Evolutionary conservation across 352 stramenopile genomes (phyloP).

Genomic region (Aphanomyces astaci): DNA sequence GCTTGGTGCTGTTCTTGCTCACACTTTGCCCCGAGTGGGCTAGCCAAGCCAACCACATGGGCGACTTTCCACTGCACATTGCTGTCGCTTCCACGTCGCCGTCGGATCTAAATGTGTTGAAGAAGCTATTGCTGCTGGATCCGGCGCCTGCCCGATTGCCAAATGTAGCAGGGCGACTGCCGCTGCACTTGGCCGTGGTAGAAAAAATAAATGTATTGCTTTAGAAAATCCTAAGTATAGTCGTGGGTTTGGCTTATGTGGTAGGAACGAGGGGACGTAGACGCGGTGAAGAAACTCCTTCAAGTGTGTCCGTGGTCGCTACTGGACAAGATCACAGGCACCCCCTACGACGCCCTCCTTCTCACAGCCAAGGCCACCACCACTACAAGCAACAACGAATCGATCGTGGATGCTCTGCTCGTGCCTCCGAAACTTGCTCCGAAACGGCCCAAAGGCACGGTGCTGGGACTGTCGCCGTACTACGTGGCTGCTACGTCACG

Average conservation of each 20-base stretch:
- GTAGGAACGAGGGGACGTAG: background rate
- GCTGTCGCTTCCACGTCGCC: slow-evolving; percentile 29
- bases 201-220: too few species aligned
- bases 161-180: slow-evolving; percentile 40
- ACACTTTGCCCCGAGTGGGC: slow-evolving; percentile 28
- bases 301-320: slow-evolving; percentile 20
- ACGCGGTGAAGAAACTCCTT: slow-evolving; percentile 1
- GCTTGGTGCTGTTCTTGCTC: slow-evolving; percentile 30
- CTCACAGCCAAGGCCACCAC: background rate
- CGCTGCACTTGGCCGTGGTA: slow-evolving; percentile 42
- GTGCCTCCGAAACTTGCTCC: slow-evolving; percentile 8
- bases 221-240: too few species aligned
- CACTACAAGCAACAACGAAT: too few species aligned
- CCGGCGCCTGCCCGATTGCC: slow-evolving; percentile 25
- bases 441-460: background rate
- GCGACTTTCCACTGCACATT: slow-evolving; percentile 44
- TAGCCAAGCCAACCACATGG: slow-evolving; percentile 24
- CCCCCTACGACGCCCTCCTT: slow-evolving; percentile 18
- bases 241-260: background rate
- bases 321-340: slow-evolving; percentile 4
- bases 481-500: slow-evolving; percentile 5
- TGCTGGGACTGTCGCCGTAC: slow-evolving; percentile 8
- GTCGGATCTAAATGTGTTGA: background rate
- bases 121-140: background rate
- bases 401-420: slow-evolving; percentile 13